These are phyloP conservation scores for Polyporus arcularius DNA, from an alignment of 768 basidiomycete genomes.

Conservation along the genomic window DNA sequence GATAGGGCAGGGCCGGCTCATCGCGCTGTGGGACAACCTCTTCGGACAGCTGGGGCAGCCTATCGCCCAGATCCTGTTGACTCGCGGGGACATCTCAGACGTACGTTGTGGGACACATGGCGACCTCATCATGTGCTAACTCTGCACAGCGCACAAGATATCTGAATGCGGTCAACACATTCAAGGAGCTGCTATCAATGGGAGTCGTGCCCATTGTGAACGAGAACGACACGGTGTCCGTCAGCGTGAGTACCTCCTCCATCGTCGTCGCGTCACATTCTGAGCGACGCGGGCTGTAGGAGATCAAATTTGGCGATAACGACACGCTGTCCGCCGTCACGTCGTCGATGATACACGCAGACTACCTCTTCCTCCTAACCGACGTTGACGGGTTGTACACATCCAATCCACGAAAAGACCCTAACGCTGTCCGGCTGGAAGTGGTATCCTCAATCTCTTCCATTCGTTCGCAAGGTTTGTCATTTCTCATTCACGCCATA, in stretches of 20 bases:
- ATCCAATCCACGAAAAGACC: conserved; percentile 91
- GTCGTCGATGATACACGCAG: conserved; percentile 95
- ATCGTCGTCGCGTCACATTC: background rate
- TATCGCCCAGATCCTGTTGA: conserved; percentile 92
- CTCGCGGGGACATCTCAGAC: conserved; percentile 96
- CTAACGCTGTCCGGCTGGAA: conserved; percentile 75
- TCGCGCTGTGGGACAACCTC: conserved; percentile 95
- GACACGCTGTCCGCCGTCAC: conserved; percentile 98
- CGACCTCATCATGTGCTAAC: background rate
- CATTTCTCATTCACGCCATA: background rate
- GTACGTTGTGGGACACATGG: conserved; percentile 45
- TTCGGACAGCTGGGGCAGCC: conserved; percentile 94
- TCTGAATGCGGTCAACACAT: conserved; percentile 93
- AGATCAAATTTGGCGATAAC: conserved; percentile 99
- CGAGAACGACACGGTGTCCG: conserved; percentile 98
- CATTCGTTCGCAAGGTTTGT: conserved; percentile 78
- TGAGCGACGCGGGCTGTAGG: conserved; percentile 46
- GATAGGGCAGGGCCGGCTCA: conserved; percentile 94
- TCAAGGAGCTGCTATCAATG: conserved; percentile 88
- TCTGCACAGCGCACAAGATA: conserved; percentile 81
- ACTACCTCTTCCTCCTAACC: conserved; percentile 94
- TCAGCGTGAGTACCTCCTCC: conserved; percentile 66
- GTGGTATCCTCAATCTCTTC: conserved; percentile 80
- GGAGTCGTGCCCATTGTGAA: conserved; percentile 98
- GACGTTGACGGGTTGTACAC: conserved; percentile 97